Base-by-base conservation (phyloP, 2,329 filamentous ascomycete species). In the Westerdykella ornata region DNA sequence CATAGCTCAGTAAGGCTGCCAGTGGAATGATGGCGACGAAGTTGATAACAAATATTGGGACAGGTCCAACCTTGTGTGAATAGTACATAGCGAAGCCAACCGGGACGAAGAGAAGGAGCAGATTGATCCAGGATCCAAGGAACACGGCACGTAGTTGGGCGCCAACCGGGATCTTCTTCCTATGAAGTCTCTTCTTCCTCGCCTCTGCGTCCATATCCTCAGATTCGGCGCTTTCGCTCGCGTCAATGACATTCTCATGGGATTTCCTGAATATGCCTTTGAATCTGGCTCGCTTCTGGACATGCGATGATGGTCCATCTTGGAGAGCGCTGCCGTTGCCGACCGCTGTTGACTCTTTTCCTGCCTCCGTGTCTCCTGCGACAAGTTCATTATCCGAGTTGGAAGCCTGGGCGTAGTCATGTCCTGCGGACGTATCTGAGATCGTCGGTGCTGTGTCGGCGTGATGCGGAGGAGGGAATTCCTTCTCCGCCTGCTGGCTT, bases 11-110 rank as follows among this genome's bases (percentile, higher is more conserved):
- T 72, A 95, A 82, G 12, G 84, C 85, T 2, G 90, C 90, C 31
- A 96, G 74, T 0, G 89, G 89, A 44, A 96, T 82, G 53, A 96
- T 95, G 46, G 89, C 90, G 49, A 96, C 77, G 57, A 96, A 96
- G 70, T 96, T 96, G 67, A 96, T 77, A 42, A 89, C 78, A 57
- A 96, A 96, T 35, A 92, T 52, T 2, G 57, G 49, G 12, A 63
- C 57, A 4, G 56, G 46, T 3, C 47, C 47, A 11, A 60, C 50
- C 13, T 76, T 72, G 9, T 69, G 49, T 14, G 80, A 68, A 57
- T 83, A 88, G 55, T 85, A 78, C 39, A 90, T 64, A 2, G 77
- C 84, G 55, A 95, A 67, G 38, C 89, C 89, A 26, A 81, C 77
- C 0, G 89, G 89, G 0, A 85, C 88, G 16, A 82, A 80, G 13